Percentiles rank a stretch among this genome's conserved stretches.
These are phyloP conservation scores for Mycocentrospora acerina DNA, from an alignment of 2,329 filamentous ascomycete species.

Conservation along the genomic window DNA sequence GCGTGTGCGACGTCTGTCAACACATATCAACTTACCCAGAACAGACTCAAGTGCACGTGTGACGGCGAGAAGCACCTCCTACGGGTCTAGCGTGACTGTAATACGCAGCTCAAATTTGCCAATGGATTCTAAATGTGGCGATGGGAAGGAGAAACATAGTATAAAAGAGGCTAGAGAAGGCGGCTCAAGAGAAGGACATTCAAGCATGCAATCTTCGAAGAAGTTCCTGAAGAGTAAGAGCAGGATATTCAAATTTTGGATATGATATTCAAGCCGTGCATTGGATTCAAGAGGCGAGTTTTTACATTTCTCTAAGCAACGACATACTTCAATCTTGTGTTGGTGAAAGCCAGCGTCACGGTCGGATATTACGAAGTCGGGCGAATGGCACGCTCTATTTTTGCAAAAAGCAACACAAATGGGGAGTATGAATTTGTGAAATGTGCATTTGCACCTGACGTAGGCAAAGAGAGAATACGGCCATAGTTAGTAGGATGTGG, in stretches of 20 bases:
- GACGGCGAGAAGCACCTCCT: slow-evolving; percentile 17
- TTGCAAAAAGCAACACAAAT: slow-evolving; percentile 16
- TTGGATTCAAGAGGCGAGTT: not conserved
- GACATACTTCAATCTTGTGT: not conserved
- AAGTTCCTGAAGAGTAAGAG: slow-evolving; percentile 39
- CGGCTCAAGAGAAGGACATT: slow-evolving; percentile 6
- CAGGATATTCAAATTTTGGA: slow-evolving; percentile 41
- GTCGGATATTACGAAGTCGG: slow-evolving; percentile 17
- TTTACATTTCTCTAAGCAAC: slow-evolving; percentile 5
- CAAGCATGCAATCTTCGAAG: slow-evolving; percentile 19
- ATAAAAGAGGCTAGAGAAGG: slow-evolving; percentile 13
- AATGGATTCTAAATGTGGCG: slow-evolving; percentile 4
- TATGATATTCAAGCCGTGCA: slow-evolving; percentile 11
- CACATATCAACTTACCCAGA: slow-evolving; percentile 32
- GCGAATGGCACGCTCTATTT: slow-evolving; percentile 10
- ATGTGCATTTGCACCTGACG: slow-evolving; percentile 6
- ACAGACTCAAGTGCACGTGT: slow-evolving; percentile 23
- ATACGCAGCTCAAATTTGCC: slow-evolving; percentile 13
- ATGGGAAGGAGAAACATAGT: slow-evolving; percentile 21
- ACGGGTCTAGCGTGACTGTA: slow-evolving; percentile 21
- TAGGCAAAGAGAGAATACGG: slow-evolving; percentile 1
- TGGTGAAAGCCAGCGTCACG: slow-evolving; percentile 1
- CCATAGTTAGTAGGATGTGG: not conserved
- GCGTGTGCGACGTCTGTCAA: slow-evolving; percentile 32
- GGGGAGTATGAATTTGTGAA: slow-evolving; percentile 5